Conservation (phyloP, 352 stramenopile species). For the Pythium coloratum region DNA sequence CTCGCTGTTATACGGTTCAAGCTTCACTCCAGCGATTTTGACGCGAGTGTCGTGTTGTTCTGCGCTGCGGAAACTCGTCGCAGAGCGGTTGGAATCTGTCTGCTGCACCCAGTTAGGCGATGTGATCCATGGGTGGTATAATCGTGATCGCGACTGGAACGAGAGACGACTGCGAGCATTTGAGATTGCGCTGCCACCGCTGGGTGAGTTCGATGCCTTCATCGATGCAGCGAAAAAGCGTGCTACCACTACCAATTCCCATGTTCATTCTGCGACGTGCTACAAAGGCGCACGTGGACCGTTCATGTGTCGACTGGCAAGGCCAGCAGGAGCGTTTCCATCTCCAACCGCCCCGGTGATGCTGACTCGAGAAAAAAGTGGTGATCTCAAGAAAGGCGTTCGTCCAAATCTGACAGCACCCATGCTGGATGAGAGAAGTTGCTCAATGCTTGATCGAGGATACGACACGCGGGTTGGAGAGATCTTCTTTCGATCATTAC, state of each 20-base stretch:
- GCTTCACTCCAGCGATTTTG: slow-evolving; percentile 10
- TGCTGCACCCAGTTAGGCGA: too few species aligned
- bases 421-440: too few species aligned
- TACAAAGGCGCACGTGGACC: neutral
- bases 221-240: neutral
- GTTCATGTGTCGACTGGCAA: slow-evolving; percentile 3
- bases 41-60: slow-evolving; percentile 9
- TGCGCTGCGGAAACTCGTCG: neutral
- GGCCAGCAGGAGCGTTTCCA: neutral
- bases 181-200: too few species aligned
- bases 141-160: too few species aligned
- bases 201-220: too few species aligned
- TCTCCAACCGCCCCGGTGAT: neutral
- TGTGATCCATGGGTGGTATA: too few species aligned
- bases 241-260: neutral
- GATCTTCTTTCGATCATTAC: too few species aligned
- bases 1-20: slow-evolving; percentile 14
- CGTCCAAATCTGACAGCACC: too few species aligned
- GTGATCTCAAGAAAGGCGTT: neutral
- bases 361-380: neutral
- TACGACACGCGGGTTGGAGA: too few species aligned
- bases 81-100: neutral
- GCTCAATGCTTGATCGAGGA: too few species aligned
- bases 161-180: too few species aligned
- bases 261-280: neutral